Evolutionary conservation across 805 yeast species (phyloP), one percentile per base, ranked within the genome.

Genomic region (Cyberlindnera xylosilytica): DNA sequence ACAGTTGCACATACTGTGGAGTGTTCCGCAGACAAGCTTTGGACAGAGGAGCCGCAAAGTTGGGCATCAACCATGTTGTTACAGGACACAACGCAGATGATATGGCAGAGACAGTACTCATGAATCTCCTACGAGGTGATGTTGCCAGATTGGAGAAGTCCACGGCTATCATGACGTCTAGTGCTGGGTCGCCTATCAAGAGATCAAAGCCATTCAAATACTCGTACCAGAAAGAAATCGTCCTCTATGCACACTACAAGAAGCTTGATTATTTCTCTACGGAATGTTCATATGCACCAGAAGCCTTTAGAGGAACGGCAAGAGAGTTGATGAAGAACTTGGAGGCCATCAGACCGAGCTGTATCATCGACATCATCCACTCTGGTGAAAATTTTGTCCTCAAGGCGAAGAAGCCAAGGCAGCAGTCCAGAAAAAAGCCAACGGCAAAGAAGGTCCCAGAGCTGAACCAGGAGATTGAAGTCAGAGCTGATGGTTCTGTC

Each of bases 61-160:
- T 91, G 19, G 88, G 83, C 0, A 89, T 93, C 39, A 72, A 74
- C 41, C 99, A 93, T 64, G 93, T 93, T 24, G 95, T 93, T 2
- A 93, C 99, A 0, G 99, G 99, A 3, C 99, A 93, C 64, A 93
- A 93, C 62, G 99, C 99, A 0, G 99, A 93, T 63, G 99, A 93
- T 65, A 86, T 93, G 87, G 99, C 99, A 1, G 99, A 93, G 58
- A 93, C 99, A 0, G 96, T 93, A 4, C 65, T 93, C 41, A 91
- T 93, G 98, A 93, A 93, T 63, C 65, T 93, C 34, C 66, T 93
- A 22, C 73, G 99, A 54, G 99, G 99, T n/a, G 99, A 93, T 60
- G 83, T 89, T 6, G 95, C 96, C 19, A 73, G 99, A 50, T 69
- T 93, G 42, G 98, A 87, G 58, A 80, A 83, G 51, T 88, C 97